Conservation (phyloP, 345 rosid genomes). For the Hibiscus tridactylites region DNA sequence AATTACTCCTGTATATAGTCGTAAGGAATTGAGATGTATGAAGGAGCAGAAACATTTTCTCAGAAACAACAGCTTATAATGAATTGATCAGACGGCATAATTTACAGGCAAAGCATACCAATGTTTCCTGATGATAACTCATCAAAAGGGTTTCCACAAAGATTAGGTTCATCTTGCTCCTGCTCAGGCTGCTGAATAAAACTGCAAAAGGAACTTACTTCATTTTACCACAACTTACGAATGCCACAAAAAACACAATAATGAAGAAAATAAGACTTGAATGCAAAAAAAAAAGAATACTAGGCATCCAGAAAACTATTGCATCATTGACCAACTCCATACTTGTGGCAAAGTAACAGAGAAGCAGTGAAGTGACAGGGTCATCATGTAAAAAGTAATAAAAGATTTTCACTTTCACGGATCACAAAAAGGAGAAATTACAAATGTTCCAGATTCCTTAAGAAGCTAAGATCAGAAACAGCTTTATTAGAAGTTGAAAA, state of each 20-base stretch:
- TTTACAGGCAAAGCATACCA: conserved; percentile 32
- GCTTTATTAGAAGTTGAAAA: not conserved
- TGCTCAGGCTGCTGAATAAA: conserved; percentile 35
- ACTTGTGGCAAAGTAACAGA: not conserved
- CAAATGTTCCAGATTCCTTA: conserved; percentile 2
- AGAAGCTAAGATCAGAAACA: not conserved
- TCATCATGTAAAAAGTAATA: not conserved
- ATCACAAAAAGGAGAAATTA: not conserved
- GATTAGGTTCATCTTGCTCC: conserved; percentile 37
- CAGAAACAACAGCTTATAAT: conserved; percentile 11
- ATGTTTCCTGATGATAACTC: conserved; percentile 34
- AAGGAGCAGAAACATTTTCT: conserved; percentile 9
- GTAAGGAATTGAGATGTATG: conserved; percentile 23
- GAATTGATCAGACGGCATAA: conserved; percentile 1
- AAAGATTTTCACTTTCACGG: not conserved
- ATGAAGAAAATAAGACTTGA: conserved; percentile 3
- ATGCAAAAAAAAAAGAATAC: not conserved
- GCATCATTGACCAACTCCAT: not conserved
- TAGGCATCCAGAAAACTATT: not conserved
- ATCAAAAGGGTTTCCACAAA: conserved; percentile 32
- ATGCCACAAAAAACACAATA: not conserved
- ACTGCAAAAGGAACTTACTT: conserved; percentile 28
- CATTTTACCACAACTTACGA: not conserved
- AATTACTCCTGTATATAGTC: conserved; percentile 35
- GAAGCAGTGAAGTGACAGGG: conserved; percentile 1